phyloP scores from a whole-genome alignment of 1,284 basidiomycete genomes.

The Trichosporon sp. region DNA sequence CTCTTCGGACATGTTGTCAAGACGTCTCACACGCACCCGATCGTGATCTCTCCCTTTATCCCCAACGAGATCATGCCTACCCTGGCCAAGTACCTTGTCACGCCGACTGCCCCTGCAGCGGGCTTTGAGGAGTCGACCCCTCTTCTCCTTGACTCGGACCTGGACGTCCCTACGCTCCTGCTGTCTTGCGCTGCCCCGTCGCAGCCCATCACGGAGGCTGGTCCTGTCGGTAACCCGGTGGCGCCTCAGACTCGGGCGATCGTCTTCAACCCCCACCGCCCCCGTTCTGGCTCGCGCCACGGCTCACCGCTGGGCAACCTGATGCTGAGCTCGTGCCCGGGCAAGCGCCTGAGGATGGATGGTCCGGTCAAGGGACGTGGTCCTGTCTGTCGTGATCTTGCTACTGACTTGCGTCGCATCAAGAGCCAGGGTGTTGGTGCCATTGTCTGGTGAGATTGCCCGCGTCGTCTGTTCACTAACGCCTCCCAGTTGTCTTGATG shows the following conservation, averaged over 20 bases:
- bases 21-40: slow-evolving; percentile 76
- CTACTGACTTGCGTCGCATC: slow-evolving; percentile 71
- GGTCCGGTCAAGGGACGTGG: slow-evolving; percentile 76
- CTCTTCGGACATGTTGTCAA: slow-evolving; percentile 51
- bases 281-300: slow-evolving; percentile 13
- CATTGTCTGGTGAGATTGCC: slow-evolving; percentile 65
- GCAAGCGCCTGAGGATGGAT: slow-evolving; percentile 86
- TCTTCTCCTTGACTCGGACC: slow-evolving; percentile 30
- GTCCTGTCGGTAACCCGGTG: slow-evolving; percentile 14
- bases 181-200: slow-evolving; percentile 54
- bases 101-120: slow-evolving; percentile 13
- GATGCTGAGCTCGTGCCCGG: slow-evolving; percentile 85
- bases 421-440: slow-evolving; percentile 70
- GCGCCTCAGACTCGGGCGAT: slow-evolving; percentile 11
- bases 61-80: slow-evolving; percentile 34
- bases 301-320: slow-evolving; percentile 70
- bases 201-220: slow-evolving; percentile 20
- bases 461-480: not conserved
- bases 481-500: slow-evolving; percentile 67
- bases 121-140: slow-evolving; percentile 9
- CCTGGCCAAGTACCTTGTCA: slow-evolving; percentile 33
- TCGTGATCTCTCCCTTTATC: slow-evolving; percentile 60
- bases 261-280: slow-evolving; percentile 19
- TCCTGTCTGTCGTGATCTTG: slow-evolving; percentile 77
- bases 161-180: slow-evolving; percentile 53